These are phyloP conservation scores for Dipteronia dyeriana DNA, from an alignment of 345 rosid genomes.

Conservation along the genomic window DNA sequence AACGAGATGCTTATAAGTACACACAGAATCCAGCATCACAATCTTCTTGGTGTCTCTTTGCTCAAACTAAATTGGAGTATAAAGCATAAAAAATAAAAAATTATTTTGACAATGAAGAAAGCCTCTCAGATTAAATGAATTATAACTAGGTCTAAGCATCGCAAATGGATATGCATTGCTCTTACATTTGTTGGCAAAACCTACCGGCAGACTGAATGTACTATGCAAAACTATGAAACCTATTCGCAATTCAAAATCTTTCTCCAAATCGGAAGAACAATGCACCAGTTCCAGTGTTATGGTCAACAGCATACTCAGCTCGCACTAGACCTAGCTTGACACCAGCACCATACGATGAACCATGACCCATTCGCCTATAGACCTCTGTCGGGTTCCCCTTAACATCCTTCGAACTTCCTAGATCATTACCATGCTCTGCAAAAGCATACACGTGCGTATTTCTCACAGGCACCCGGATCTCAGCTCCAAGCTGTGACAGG, in stretches of 20 bases:
- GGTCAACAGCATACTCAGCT: constrained; percentile 96
- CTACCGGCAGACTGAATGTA: constrained; percentile 18
- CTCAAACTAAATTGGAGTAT: background rate
- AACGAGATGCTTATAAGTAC: background rate
- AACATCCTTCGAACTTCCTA: constrained; percentile 93
- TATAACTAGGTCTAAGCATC: constrained; percentile 20
- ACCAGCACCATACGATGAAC: constrained; percentile 92
- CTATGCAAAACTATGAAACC: constrained; percentile 10
- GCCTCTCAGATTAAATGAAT: constrained; percentile 16
- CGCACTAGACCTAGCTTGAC: constrained; percentile 85
- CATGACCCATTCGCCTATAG: constrained; percentile 86
- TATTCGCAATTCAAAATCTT: constrained; percentile 54
- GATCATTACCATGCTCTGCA: constrained; percentile 95
- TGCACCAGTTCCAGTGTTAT: constrained; percentile 84
- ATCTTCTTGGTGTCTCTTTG: constrained; percentile 1
- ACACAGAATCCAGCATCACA: constrained; percentile 12
- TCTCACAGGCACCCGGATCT: constrained; percentile 82
- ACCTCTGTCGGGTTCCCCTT: constrained; percentile 98
- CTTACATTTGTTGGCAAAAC: constrained; percentile 12
- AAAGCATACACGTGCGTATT: constrained; percentile 83
- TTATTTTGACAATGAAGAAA: constrained; percentile 4
- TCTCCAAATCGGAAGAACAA: constrained; percentile 96
- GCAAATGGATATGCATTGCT: constrained; percentile 7
- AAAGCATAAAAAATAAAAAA: background rate
- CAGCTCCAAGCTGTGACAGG: constrained; percentile 81